phyloP scores from a whole-genome alignment of 129 eudicot genomes.

The Chrysanthemum makinoi region DNA sequence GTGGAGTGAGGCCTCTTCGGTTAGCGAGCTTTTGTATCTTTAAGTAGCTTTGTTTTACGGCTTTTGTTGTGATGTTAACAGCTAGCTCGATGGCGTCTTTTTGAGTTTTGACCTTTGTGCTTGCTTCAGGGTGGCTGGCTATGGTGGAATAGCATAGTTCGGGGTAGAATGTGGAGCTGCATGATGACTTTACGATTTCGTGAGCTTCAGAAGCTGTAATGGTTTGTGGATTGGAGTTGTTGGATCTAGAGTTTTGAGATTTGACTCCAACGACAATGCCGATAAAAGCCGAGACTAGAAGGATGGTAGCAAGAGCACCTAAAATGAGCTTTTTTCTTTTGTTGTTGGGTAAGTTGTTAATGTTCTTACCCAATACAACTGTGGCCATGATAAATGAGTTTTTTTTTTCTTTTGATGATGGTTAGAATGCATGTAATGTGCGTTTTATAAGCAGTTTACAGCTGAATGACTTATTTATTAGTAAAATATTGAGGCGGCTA shows the following conservation, averaged over 20 bases:
- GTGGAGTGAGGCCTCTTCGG: conserved; percentile 37
- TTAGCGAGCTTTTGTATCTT: conserved; percentile 41
- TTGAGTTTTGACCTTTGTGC: conserved; percentile 38
- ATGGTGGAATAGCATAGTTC: conserved; percentile 72
- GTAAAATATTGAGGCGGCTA: too few species aligned
- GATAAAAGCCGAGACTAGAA: conserved; percentile 46
- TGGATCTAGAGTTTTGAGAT: conserved; percentile 15
- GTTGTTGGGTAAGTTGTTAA: conserved; percentile 4
- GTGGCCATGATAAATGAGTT: conserved; percentile 20
- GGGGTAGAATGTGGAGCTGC: conserved; percentile 66
- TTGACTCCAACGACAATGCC: conserved; percentile 56
- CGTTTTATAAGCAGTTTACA: too few species aligned
- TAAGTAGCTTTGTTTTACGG: conserved; percentile 47
- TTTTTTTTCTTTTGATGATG: too few species aligned
- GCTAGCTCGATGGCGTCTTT: conserved; percentile 67
- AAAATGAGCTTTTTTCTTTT: conserved; percentile 44
- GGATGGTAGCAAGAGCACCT: conserved; percentile 35
- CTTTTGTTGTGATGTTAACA: conserved; percentile 43
- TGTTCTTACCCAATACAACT: conserved; percentile 20
- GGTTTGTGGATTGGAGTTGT: conserved; percentile 7
- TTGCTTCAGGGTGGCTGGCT: conserved; percentile 37
- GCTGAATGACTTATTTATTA: too few species aligned
- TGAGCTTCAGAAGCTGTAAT: conserved; percentile 42
- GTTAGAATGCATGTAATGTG: too few species aligned
- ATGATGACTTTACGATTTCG: conserved; percentile 56